Percentiles rank a stretch among this genome's conserved stretches.
phyloP scores from a whole-genome alignment of 2,329 filamentous ascomycete species.

The Venturia pyrina region DNA sequence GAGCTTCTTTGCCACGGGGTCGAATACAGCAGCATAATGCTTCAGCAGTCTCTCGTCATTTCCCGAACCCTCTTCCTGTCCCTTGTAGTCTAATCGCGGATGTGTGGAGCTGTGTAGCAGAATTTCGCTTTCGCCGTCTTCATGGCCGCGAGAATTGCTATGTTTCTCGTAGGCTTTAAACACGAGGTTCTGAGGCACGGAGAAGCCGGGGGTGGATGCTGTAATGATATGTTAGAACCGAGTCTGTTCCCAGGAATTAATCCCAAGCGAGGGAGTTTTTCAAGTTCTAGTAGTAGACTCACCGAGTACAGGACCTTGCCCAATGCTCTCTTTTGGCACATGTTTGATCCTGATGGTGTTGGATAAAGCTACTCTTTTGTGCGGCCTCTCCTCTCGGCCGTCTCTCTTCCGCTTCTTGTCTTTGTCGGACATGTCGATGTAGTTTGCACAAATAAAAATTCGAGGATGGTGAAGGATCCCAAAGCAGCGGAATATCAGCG shows the following conservation, averaged over 20 bases:
- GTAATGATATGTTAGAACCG: slow-evolving; percentile 21
- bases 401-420: slow-evolving; percentile 6
- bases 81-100: slow-evolving; percentile 49
- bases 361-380: slow-evolving; percentile 15
- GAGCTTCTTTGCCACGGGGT: slow-evolving; percentile 42
- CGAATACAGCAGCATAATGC: slow-evolving; percentile 53
- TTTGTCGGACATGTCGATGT: slow-evolving; percentile 18
- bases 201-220: slow-evolving; percentile 27
- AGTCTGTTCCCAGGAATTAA: neutral
- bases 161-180: slow-evolving; percentile 40
- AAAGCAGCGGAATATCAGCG: too few species aligned
- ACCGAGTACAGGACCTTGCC: slow-evolving; percentile 17
- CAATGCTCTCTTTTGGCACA: slow-evolving; percentile 32
- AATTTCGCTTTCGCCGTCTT: neutral
- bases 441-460: neutral
- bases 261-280: too few species aligned
- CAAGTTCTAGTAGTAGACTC: neutral
- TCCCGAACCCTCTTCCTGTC: slow-evolving; percentile 37
- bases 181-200: slow-evolving; percentile 29
- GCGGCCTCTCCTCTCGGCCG: neutral
- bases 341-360: neutral
- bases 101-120: slow-evolving; percentile 52
- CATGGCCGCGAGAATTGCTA: neutral
- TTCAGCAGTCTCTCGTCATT: slow-evolving; percentile 40
- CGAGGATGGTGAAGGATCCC: too few species aligned